Base-by-base conservation (phyloP, 805 yeast species). In the Candida oleophila region DNA sequence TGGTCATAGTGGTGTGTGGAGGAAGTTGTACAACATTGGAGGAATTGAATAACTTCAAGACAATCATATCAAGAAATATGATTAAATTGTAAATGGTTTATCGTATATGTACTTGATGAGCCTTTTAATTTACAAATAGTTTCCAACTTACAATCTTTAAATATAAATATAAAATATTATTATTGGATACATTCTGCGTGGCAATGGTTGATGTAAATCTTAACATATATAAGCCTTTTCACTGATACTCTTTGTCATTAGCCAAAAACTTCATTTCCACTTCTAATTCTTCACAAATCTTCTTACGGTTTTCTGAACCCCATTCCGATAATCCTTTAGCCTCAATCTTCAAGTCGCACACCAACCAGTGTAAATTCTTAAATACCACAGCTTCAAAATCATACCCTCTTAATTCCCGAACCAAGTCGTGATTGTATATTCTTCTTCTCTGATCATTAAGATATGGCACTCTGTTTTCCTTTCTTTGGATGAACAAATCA, bases 361-460 rank as follows among this genome's bases (percentile, higher is more conserved):
- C 61, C 49, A 65, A 56, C 64, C 64, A 59, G 39, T 59, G 55
- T 22, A 64, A 45, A 46, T 60, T 62, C 33, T 57, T 50, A 55
- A 61, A 48, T n/a, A 67, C 54, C 8, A 48, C 49, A 34, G 60
- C 40, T 50, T 68, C 73, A 28, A 65, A 51, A 46, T 68, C 73
- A 44, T 51, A 51, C 4, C 62, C 64, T 9, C 49, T 47, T 14
- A 61, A 39, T 41, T 66, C 71, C n/a, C 47, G 41, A 12, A 53
- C 46, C 12, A 68, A 50, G 35, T 57, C 60, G 18, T 44, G 49
- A 9, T 57, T 54, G 47, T 68, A 68, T 19, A 68, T 51, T 42
- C 73, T 46, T 50, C 68, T 56, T 45, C 66, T 51, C 22, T 41
- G 40, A 18, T 55, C 57, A 5, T 51, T 52, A n/a, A 45, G 52